Evolutionary conservation across 140 eudicot genomes (phyloP).

Genomic region (Ambrosia hybrid): DNA sequence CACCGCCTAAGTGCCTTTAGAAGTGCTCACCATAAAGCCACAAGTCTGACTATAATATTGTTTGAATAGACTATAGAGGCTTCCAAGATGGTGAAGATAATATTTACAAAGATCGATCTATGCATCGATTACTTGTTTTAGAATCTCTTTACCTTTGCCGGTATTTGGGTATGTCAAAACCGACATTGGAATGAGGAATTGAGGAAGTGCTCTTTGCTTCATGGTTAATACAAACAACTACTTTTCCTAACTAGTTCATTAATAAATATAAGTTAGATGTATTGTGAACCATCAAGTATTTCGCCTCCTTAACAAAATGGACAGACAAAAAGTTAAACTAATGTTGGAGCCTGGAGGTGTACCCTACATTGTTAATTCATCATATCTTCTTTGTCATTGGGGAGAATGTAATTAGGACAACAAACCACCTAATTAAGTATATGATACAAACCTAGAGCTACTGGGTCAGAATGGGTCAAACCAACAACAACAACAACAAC

Average conservation of each 20-base stretch:
- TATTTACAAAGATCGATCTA: not conserved
- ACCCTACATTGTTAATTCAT: not conserved
- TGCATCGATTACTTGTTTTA: not conserved
- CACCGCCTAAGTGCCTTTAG: too few species aligned
- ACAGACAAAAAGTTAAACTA: not conserved
- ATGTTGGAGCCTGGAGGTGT: slow-evolving; percentile 5
- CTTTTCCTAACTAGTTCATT: too few species aligned
- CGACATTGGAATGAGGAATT: not conserved
- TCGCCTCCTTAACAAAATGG: not conserved
- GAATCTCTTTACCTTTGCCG: not conserved
- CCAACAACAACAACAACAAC: too few species aligned
- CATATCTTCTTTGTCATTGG: not conserved
- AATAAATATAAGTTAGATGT: not conserved
- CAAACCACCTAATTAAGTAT: slow-evolving; percentile 1
- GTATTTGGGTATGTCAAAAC: slow-evolving; percentile 1
- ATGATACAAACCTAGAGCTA: too few species aligned
- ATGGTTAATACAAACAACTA: too few species aligned
- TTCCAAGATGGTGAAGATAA: too few species aligned
- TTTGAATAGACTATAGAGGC: too few species aligned
- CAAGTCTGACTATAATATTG: too few species aligned
- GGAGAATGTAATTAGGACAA: not conserved
- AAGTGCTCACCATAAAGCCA: too few species aligned
- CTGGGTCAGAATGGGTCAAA: too few species aligned
- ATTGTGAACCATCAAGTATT: not conserved
- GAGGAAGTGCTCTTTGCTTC: not conserved